Evolutionary conservation across 2,329 filamentous ascomycete species (phyloP).

Genomic region (Curvularia hawaiiensis): DNA sequence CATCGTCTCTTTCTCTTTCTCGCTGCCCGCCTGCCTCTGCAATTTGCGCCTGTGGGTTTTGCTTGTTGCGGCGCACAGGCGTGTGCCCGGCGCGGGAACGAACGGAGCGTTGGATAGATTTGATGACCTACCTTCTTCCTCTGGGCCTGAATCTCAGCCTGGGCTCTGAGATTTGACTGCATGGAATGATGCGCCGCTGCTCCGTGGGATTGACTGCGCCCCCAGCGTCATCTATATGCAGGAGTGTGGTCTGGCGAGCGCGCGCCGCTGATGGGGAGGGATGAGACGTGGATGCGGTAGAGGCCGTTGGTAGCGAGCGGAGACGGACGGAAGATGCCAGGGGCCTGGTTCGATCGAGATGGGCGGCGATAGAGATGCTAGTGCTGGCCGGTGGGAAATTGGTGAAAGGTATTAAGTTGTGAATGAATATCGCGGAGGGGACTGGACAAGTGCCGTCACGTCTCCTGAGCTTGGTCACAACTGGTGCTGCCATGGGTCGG

Average conservation of each 20-base stretch:
- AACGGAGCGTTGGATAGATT: slow-evolving; percentile 1
- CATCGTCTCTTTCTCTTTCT: not conserved
- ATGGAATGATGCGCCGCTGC: slow-evolving; percentile 46
- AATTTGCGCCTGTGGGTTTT: slow-evolving; percentile 7
- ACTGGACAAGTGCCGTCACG: slow-evolving; percentile 4
- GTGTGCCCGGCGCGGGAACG: not conserved
- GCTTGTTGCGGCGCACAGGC: slow-evolving; percentile 14
- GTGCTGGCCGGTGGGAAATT: slow-evolving; percentile 3
- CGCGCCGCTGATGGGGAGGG: slow-evolving; percentile 23
- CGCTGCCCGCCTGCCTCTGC: not conserved
- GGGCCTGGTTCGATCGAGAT: slow-evolving; percentile 21
- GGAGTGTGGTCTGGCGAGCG: slow-evolving; percentile 29
- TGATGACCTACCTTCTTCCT: slow-evolving; percentile 59
- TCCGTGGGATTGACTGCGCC: slow-evolving; percentile 31
- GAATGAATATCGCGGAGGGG: slow-evolving; percentile 18
- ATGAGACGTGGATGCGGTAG: slow-evolving; percentile 10
- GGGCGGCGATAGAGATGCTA: slow-evolving; percentile 12
- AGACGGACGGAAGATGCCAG: slow-evolving; percentile 31
- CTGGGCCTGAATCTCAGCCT: slow-evolving; percentile 63
- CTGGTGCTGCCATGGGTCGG: slow-evolving; percentile 17
- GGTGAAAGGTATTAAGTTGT: slow-evolving; percentile 8
- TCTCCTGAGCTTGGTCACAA: slow-evolving; percentile 20
- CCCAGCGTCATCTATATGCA: slow-evolving; percentile 44
- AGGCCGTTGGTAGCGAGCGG: slow-evolving; percentile 14
- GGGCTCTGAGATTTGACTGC: slow-evolving; percentile 55